Conservation (phyloP, 257 asterid species). For the Nicotiana sylvestris region DNA sequence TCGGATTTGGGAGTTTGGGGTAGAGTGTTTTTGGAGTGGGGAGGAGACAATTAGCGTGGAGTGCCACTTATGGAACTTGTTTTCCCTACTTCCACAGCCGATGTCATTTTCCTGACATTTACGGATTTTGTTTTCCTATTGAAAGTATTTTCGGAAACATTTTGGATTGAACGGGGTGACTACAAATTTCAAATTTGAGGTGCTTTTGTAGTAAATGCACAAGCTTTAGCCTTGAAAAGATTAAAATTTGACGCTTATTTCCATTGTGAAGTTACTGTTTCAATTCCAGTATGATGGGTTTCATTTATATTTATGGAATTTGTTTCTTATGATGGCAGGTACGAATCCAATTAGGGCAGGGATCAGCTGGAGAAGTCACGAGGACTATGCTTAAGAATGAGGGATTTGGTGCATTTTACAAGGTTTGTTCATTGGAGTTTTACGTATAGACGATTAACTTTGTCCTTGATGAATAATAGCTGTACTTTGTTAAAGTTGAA, state of each 20-base stretch:
- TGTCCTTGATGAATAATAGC: not conserved
- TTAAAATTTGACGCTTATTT: not conserved
- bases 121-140: no score
- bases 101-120: no score
- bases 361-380: slow-evolving; percentile 70
- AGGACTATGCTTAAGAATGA: slow-evolving; percentile 72
- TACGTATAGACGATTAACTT: not conserved
- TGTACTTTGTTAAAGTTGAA: not conserved
- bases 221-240: not conserved
- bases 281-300: not conserved
- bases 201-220: not conserved
- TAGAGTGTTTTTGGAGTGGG: no score
- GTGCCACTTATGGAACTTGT: no score
- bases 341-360: slow-evolving; percentile 92
- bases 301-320: not conserved
- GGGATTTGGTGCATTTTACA: slow-evolving; percentile 77
- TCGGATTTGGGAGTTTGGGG: no score
- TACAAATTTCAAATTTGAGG: no score
- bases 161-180: no score
- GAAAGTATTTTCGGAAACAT: no score
- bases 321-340: slow-evolving; percentile 44
- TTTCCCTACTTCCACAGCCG: no score
- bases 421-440: slow-evolving; percentile 40
- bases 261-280: not conserved
- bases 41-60: no score